Evolutionary conservation across 805 yeast genomes (phyloP).

Genomic region (Metschnikowia similis): DNA sequence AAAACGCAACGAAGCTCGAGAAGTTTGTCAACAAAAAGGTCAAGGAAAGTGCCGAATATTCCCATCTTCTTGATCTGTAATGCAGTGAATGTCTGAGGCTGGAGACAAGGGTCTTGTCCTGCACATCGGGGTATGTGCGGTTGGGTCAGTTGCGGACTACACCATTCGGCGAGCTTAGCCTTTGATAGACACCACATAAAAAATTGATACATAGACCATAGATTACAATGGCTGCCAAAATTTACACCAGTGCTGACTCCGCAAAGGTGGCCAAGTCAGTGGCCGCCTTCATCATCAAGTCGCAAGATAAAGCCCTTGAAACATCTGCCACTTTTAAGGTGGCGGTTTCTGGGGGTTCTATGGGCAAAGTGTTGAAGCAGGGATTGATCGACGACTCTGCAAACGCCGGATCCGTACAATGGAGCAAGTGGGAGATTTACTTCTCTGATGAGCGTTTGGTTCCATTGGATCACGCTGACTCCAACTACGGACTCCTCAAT

Average conservation of each 20-base stretch:
- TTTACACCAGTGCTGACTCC: slow-evolving; percentile 51
- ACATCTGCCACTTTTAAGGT: slow-evolving; percentile 50
- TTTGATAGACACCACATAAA: not conserved
- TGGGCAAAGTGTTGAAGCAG: slow-evolving; percentile 64
- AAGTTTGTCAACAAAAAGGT: slow-evolving; percentile 79
- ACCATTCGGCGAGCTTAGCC: not conserved
- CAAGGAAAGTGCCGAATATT: slow-evolving; percentile 88
- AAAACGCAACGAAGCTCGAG: slow-evolving; percentile 91
- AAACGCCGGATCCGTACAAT: slow-evolving; percentile 44
- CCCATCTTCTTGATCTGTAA: slow-evolving; percentile 61
- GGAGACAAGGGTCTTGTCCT: not conserved
- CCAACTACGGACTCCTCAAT: slow-evolving; percentile 80
- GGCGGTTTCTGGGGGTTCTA: slow-evolving; percentile 90
- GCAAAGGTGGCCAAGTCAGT: slow-evolving; percentile 60
- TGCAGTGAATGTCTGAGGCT: not conserved
- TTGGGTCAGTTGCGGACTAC: slow-evolving; percentile 3
- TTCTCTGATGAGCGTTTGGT: slow-evolving; percentile 92
- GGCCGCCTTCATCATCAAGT: slow-evolving; percentile 55
- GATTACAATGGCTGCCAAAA: slow-evolving; percentile 10
- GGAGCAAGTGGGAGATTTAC: slow-evolving; percentile 76
- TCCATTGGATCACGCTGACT: slow-evolving; percentile 74
- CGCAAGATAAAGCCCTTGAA: slow-evolving; percentile 59
- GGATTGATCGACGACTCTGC: slow-evolving; percentile 61
- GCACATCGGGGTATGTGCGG: not conserved
- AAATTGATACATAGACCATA: not conserved